Base-by-base conservation (phyloP, 2,329 filamentous ascomycete genomes). In the Stagonosporopsis chrysanthemi region DNA sequence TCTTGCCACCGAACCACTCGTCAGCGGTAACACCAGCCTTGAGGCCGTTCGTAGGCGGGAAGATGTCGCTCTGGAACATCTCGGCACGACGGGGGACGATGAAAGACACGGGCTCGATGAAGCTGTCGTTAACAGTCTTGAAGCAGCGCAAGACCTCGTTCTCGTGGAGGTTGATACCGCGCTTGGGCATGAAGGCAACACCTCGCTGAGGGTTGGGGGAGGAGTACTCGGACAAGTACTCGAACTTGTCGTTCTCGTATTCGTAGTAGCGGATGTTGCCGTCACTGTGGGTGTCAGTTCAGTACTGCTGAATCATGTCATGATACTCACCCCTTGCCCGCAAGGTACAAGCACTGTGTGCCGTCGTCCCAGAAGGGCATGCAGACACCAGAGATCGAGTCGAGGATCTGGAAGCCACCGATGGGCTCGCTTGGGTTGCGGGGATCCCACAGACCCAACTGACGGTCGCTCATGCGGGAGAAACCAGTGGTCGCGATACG, bases 361-460 rank as follows among this genome's bases (percentile, higher is more conserved):
- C 93, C 92, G 60, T 98, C 94, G 75, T 99, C 95, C 95, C 95
- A 99, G 86, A 99, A 98, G 29, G 95, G 95, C 91, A 99, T 97
- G 84, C 92, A 96, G 58, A 99, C 93, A 75, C 95, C 95, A 42
- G 94, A 97, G 71, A 97, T 97, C 43, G 92, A 96, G 79, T 99
- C 95, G 45, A 99, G 85, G 67, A 90, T 90, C 69, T 86, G 88
- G 80, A 97, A 97, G 15, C 92, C 93, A 47, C 91, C 92, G 69
- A 98, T 89, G 45, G 95, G 95, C 70, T 96, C 89, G 33, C 77
- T 80, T 17, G 88, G 86, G 63, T 87, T 89, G 67, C 93, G 90
- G 44, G 92, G 88, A 81, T 99, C 95, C 95, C 95, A 99, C 35
- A 99, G 84, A 50, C 91, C 95, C 67, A 99, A 84, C 77, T 99